Evolutionary conservation across 352 stramenopile genomes (phyloP).

Genomic region (Phytopythium oedochilum): DNA sequence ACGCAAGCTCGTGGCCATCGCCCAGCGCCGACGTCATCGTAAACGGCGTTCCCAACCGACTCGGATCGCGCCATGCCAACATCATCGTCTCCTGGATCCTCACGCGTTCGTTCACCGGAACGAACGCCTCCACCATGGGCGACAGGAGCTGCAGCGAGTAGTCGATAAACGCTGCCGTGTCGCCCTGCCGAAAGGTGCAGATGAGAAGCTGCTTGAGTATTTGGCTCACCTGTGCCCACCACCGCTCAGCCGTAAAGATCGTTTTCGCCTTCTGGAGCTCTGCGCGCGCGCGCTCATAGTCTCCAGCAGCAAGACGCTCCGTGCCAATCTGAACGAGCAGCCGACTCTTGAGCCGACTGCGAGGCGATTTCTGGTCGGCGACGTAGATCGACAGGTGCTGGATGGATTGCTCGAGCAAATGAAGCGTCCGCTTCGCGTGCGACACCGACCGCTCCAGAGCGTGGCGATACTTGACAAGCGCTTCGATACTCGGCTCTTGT

Average conservation of each 20-base stretch:
- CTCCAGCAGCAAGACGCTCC: constrained; percentile 61
- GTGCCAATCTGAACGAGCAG: constrained; percentile 68
- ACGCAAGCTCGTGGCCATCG: constrained; percentile 36
- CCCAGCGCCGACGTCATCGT: constrained; percentile 26
- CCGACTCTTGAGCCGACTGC: constrained; percentile 69
- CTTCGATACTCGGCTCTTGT: constrained; percentile 40
- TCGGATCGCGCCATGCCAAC: constrained; percentile 52
- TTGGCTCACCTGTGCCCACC: constrained; percentile 69
- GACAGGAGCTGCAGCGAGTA: constrained; percentile 76
- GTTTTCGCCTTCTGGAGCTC: constrained; percentile 72
- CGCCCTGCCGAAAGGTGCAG: constrained; percentile 68
- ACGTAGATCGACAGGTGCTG: constrained; percentile 69
- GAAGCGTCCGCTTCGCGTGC: constrained; percentile 68
- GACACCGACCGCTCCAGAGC: constrained; percentile 49
- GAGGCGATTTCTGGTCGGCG: constrained; percentile 55
- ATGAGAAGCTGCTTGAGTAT: constrained; percentile 71
- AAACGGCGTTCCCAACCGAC: constrained; percentile 33
- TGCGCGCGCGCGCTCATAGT: constrained; percentile 57
- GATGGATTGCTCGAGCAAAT: constrained; percentile 71
- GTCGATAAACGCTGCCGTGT: constrained; percentile 72
- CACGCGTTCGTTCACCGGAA: constrained; percentile 48
- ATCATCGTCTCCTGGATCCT: constrained; percentile 58
- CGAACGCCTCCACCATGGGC: constrained; percentile 63
- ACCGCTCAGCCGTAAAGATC: constrained; percentile 55
- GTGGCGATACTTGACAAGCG: constrained; percentile 65